Conservation (phyloP, 495 filamentous ascomycete genomes). For the Durotheca rogersii region DNA sequence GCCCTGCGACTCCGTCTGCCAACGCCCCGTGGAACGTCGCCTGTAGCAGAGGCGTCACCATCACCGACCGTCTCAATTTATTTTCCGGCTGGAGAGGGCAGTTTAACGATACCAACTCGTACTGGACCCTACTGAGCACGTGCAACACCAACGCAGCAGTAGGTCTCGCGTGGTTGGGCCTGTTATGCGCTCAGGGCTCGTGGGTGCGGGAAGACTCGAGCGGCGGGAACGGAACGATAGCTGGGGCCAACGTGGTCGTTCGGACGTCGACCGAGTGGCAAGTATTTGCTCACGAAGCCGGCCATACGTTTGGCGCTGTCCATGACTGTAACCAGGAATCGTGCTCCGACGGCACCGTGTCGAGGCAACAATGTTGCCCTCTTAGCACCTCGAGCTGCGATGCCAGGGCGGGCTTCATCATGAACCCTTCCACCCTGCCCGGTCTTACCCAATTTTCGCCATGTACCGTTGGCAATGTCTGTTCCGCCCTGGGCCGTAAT, state of each 20-base stretch:
- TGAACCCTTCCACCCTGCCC: slow-evolving; percentile 84
- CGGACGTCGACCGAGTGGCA: slow-evolving; percentile 87
- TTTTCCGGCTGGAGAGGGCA: slow-evolving; percentile 87
- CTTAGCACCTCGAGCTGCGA: slow-evolving; percentile 67
- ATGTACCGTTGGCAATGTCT: slow-evolving; percentile 92
- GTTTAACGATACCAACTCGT: slow-evolving; percentile 73
- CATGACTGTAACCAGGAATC: slow-evolving; percentile 78
- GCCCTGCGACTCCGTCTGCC: slow-evolving; percentile 63
- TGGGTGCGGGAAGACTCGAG: slow-evolving; percentile 38
- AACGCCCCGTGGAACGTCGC: slow-evolving; percentile 78
- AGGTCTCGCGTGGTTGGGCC: slow-evolving; percentile 90
- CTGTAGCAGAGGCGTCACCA: slow-evolving; percentile 62
- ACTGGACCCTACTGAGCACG: slow-evolving; percentile 89
- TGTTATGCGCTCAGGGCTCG: slow-evolving; percentile 70
- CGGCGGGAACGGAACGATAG: slow-evolving; percentile 63
- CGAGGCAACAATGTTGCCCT: slow-evolving; percentile 84
- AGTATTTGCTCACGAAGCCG: slow-evolving; percentile 93
- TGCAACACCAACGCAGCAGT: slow-evolving; percentile 86
- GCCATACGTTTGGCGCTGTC: slow-evolving; percentile 93
- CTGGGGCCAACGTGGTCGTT: slow-evolving; percentile 87
- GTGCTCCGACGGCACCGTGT: slow-evolving; percentile 61
- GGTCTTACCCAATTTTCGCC: slow-evolving; percentile 77
- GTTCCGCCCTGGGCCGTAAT: slow-evolving; percentile 80
- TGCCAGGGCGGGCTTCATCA: slow-evolving; percentile 78
- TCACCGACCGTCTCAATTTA: slow-evolving; percentile 77